Conservation (phyloP, 2,329 filamentous ascomycete genomes). For the Fusarium sp. region DNA sequence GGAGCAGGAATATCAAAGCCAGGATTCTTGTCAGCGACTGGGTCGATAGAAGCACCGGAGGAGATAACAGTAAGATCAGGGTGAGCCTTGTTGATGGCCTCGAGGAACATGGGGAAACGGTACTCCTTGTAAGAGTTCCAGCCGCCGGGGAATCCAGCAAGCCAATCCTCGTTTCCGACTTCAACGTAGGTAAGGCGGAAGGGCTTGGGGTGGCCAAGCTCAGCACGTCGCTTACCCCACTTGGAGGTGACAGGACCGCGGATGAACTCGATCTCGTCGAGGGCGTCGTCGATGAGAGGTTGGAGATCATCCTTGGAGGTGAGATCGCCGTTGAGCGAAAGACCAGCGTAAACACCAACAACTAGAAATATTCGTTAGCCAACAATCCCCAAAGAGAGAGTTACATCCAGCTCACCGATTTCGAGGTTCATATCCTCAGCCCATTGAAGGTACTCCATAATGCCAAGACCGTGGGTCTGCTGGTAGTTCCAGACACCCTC, state of each 20-base stretch:
- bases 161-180: slow-evolving; percentile 76
- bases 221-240: slow-evolving; percentile 69
- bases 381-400: neutral
- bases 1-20: slow-evolving; percentile 56
- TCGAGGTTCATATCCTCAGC: slow-evolving; percentile 71
- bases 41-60: slow-evolving; percentile 60
- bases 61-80: slow-evolving; percentile 69
- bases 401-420: slow-evolving; percentile 52
- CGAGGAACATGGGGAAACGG: slow-evolving; percentile 70
- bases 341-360: slow-evolving; percentile 69
- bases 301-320: slow-evolving; percentile 65
- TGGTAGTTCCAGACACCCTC: slow-evolving; percentile 70
- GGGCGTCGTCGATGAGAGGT: slow-evolving; percentile 68
- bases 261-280: slow-evolving; percentile 74
- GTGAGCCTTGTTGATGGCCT: slow-evolving; percentile 68
- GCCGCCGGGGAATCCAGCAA: slow-evolving; percentile 62
- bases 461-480: slow-evolving; percentile 72
- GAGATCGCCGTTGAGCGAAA: slow-evolving; percentile 66
- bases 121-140: slow-evolving; percentile 65
- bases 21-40: slow-evolving; percentile 31
- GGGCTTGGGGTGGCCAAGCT: slow-evolving; percentile 71
- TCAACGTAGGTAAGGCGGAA: slow-evolving; percentile 73
- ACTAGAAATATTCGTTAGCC: slow-evolving; percentile 51
- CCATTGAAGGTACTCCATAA: slow-evolving; percentile 72
- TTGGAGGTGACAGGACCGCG: slow-evolving; percentile 64